A percentile compares a stretch with the other conserved stretches of the same genome.
These are phyloP conservation scores for Globomyces pollinis-pini DNA, from an alignment of 192 early-diverging fungal species.

Conservation along the genomic window DNA sequence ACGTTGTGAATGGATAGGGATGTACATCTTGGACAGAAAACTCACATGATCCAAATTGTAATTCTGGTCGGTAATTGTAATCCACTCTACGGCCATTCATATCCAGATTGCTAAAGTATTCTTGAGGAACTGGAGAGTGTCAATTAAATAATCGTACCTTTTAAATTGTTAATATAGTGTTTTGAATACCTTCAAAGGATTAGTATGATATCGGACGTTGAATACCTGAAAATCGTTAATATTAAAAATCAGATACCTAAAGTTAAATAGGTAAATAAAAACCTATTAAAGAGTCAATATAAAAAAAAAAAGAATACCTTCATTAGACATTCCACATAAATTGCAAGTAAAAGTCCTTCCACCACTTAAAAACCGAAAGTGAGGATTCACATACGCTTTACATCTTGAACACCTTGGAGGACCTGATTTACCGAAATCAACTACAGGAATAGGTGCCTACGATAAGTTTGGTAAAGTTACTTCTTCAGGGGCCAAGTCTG, in stretches of 20 bases:
- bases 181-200: too few species aligned
- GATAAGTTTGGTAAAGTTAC: too few species aligned
- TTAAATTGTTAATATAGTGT: too few species aligned
- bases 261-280: too few species aligned
- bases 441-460: conserved; percentile 67
- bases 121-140: conserved; percentile 76
- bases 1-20: too few species aligned
- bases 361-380: conserved; percentile 78
- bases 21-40: conserved; percentile 62
- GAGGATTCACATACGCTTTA: conserved; percentile 91
- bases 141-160: too few species aligned
- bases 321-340: conserved; percentile 82
- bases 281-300: too few species aligned
- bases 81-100: conserved; percentile 85
- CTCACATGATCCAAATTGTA: conserved; percentile 83
- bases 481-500: conserved; percentile 70
- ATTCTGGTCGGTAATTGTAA: conserved; percentile 75
- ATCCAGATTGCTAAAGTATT: conserved; percentile 92
- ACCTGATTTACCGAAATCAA: conserved; percentile 78
- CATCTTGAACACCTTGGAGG: conserved; percentile 87
- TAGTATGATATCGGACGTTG: too few species aligned
- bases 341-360: conserved; percentile 92
- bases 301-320: too few species aligned
- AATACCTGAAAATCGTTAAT: too few species aligned
- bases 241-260: too few species aligned